These are phyloP conservation scores for Candida tetrigidarum DNA, from an alignment of 1,139 yeast genomes.

Conservation along the genomic window DNA sequence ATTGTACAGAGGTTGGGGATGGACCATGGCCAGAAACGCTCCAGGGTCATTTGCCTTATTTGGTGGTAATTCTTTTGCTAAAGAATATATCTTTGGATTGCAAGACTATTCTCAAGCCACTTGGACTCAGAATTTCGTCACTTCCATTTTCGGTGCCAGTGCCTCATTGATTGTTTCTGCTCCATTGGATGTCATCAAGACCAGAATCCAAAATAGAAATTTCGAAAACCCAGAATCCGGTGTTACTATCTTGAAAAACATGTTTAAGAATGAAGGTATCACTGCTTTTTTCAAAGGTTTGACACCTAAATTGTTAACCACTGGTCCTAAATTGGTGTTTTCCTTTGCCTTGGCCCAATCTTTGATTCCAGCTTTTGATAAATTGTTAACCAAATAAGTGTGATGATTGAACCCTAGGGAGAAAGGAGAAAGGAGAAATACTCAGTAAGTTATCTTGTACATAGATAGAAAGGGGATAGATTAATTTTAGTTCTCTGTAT, in stretches of 20 bases:
- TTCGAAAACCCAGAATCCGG: slow-evolving; percentile 97
- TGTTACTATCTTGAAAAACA: slow-evolving; percentile 87
- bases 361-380: slow-evolving; percentile 94
- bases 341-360: slow-evolving; percentile 97
- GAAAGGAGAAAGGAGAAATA: slow-evolving; percentile 18
- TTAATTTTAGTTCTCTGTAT: slow-evolving; percentile 3
- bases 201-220: slow-evolving; percentile 96
- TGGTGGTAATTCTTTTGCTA: slow-evolving; percentile 99
- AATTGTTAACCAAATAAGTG: slow-evolving; percentile 37
- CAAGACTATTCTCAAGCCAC: slow-evolving; percentile 89
- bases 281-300: slow-evolving; percentile 96
- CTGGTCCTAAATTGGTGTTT: slow-evolving; percentile 98
- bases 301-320: slow-evolving; percentile 93
- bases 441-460: slow-evolving; percentile 10
- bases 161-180: slow-evolving; percentile 97
- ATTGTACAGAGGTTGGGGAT: slow-evolving; percentile 98
- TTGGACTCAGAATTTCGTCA: slow-evolving; percentile 92
- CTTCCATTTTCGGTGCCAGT: slow-evolving; percentile 98
- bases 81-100: slow-evolving; percentile 89
- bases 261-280: slow-evolving; percentile 88
- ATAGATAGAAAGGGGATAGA: slow-evolving; percentile 9
- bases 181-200: slow-evolving; percentile 97
- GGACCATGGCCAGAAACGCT: slow-evolving; percentile 99
- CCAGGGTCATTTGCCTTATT: slow-evolving; percentile 98
- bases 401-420: slow-evolving; percentile 8